Conservation (phyloP, 225 moss, liverwort and hornwort species). For the Antitrichia curtipendula region DNA sequence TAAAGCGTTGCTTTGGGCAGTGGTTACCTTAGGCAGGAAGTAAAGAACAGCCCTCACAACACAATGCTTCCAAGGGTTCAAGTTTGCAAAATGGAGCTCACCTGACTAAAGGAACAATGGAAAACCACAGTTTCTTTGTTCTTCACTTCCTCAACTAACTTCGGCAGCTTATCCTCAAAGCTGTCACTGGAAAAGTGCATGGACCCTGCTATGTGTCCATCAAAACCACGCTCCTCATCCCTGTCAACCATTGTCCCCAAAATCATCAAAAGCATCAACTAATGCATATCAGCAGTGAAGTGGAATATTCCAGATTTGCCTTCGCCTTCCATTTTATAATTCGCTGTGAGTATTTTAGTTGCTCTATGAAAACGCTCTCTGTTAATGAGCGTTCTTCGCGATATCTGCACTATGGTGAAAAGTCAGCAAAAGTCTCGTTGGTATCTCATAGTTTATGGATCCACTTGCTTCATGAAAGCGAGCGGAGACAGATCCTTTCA, state of each 20-base stretch:
- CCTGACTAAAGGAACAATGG: conserved; percentile 83
- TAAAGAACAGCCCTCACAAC: background rate
- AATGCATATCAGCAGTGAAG: background rate
- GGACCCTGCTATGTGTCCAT: conserved; percentile 84
- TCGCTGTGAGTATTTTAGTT: background rate
- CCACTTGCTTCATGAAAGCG: background rate
- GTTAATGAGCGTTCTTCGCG: background rate
- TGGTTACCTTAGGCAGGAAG: background rate
- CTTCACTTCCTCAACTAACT: conserved; percentile 58
- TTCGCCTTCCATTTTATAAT: background rate
- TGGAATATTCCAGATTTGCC: background rate
- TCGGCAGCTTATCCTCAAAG: conserved; percentile 52
- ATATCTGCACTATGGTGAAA: background rate
- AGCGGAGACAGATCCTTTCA: background rate
- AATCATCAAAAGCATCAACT: background rate
- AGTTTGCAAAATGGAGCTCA: background rate
- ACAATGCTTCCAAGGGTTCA: background rate
- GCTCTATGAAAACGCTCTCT: background rate
- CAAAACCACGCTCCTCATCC: conserved; percentile 66
- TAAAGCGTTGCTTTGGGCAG: background rate
- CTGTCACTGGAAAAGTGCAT: conserved; percentile 53
- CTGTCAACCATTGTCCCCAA: conserved; percentile 1
- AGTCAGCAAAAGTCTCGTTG: background rate
- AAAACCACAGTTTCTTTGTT: conserved; percentile 72
- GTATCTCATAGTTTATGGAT: background rate